phyloP scores from a whole-genome alignment of 345 rosid genomes.

The Lumnitzera littorea region DNA sequence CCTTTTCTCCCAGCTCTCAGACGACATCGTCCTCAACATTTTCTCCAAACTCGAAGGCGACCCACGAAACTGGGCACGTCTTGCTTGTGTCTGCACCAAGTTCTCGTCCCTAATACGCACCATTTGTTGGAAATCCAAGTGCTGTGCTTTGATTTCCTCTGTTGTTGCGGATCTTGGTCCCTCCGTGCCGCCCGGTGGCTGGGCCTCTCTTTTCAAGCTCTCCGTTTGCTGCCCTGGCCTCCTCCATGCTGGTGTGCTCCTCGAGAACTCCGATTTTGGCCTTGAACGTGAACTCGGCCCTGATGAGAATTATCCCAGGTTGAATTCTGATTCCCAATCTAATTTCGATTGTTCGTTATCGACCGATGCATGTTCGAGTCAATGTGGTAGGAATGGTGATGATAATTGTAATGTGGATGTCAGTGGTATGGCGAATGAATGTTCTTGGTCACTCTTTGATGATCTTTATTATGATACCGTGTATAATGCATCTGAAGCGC shows the following conservation, averaged over 20 bases:
- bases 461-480: conserved; percentile 74
- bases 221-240: conserved; percentile 92
- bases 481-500: conserved; percentile 35
- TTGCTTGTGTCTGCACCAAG: conserved; percentile 80
- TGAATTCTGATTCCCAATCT: conserved; percentile 7
- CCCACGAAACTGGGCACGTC: conserved; percentile 75
- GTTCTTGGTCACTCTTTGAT: conserved; percentile 71
- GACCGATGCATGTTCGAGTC: too few relatives aligned
- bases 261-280: conserved; percentile 92
- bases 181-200: conserved; percentile 42
- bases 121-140: conserved; percentile 61
- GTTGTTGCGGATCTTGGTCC: conserved; percentile 58
- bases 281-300: conserved; percentile 90
- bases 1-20: conserved; percentile 51
- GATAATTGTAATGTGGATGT: conserved; percentile 10
- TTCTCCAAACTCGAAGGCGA: conserved; percentile 85
- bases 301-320: conserved; percentile 26
- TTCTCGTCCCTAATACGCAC: conserved; percentile 68
- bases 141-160: conserved; percentile 48
- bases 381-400: neutral
- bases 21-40: conserved; percentile 73
- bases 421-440: conserved; percentile 5
- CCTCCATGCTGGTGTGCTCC: conserved; percentile 77
- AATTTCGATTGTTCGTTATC: conserved; percentile 7
- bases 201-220: conserved; percentile 76